These are phyloP conservation scores for Mallotus repandus DNA, from an alignment of 441 rosid species.

Conservation along the genomic window DNA sequence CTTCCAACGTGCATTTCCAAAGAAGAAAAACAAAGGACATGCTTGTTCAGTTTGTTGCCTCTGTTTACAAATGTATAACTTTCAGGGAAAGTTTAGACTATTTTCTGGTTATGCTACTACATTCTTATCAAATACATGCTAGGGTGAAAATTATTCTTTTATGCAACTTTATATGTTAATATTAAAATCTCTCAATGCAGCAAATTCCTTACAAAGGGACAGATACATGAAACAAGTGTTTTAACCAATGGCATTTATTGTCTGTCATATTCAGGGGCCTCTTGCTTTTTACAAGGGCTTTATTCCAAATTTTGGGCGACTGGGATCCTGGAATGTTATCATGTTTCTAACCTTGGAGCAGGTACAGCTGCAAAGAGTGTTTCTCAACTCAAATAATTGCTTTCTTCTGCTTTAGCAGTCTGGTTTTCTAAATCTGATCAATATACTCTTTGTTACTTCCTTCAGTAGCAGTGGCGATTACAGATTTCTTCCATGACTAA, in stretches of 20 bases:
- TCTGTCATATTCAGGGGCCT: constrained; percentile 64
- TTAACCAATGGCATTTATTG: constrained; percentile 9
- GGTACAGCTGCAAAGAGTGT: constrained; percentile 37
- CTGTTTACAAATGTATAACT: neutral
- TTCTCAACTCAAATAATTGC: neutral
- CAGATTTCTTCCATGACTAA: no score
- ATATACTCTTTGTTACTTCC: neutral
- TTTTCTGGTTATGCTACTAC: neutral
- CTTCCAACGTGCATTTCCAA: neutral
- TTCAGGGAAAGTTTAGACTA: neutral
- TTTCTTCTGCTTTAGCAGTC: constrained; percentile 3
- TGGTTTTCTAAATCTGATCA: neutral
- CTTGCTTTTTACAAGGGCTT: constrained; percentile 95
- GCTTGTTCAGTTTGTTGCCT: no score
- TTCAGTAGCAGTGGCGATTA: no score
- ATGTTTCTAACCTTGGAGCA: constrained; percentile 97
- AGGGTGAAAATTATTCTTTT: neutral
- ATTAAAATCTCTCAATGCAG: neutral
- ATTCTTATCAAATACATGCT: neutral
- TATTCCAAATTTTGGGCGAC: constrained; percentile 93
- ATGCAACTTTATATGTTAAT: neutral
- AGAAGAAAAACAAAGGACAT: no score
- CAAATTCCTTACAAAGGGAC: neutral
- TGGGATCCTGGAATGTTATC: constrained; percentile 99
- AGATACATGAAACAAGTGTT: neutral